Conservation (phyloP, 192 early-diverging fungal genomes). For the Rhizoclosmatium sp. region DNA sequence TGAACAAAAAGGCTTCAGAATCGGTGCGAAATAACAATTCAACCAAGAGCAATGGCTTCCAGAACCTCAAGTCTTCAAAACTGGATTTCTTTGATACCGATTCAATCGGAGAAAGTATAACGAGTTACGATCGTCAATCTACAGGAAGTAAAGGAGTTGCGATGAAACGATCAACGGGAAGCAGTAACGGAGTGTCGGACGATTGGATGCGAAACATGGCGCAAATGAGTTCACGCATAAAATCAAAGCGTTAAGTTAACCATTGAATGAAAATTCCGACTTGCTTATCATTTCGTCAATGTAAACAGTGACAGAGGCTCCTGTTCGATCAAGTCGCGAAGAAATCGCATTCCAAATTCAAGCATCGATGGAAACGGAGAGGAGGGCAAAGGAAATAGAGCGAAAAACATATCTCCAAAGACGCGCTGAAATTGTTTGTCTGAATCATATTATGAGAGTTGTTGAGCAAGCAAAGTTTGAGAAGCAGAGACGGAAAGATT, state of each 20-base stretch:
- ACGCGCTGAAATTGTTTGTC: constrained; percentile 29
- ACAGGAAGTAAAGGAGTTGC: background rate
- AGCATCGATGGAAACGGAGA: constrained; percentile 8
- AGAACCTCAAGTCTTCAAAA: too few species aligned
- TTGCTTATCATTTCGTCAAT: background rate
- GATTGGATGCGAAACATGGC: background rate
- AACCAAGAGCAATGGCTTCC: too few species aligned
- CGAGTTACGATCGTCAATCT: background rate
- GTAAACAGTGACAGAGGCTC: background rate
- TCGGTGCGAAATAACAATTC: background rate
- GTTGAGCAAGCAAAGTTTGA: constrained; percentile 12
- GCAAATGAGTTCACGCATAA: background rate
- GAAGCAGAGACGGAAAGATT: background rate
- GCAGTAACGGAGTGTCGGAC: background rate
- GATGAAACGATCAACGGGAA: background rate
- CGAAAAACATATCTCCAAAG: constrained; percentile 27
- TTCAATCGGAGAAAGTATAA: too few species aligned
- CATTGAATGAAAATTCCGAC: background rate
- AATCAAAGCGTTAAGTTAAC: background rate
- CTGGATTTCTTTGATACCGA: too few species aligned
- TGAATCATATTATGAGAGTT: constrained; percentile 29
- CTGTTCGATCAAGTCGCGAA: background rate
- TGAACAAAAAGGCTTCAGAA: background rate
- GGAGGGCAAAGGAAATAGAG: constrained; percentile 3
- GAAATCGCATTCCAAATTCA: constrained; percentile 29